Conservation (phyloP, 2,329 filamentous ascomycete genomes). For the Fusarium goolgardi region DNA sequence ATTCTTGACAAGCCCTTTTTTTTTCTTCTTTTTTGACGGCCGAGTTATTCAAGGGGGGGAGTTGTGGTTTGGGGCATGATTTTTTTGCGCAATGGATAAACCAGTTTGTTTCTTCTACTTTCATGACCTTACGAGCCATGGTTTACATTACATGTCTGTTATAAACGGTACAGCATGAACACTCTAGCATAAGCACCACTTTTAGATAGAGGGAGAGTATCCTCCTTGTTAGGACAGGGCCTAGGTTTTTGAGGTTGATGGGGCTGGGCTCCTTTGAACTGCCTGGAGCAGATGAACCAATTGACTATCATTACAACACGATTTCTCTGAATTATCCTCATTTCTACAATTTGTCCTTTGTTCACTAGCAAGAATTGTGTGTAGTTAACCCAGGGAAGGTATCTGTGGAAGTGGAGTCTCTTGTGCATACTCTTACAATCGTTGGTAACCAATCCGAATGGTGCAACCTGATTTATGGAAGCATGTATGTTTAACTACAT, state of each 20-base stretch:
- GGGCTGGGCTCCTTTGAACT: constrained; percentile 45
- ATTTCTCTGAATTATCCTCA: neutral
- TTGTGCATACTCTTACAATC: constrained; percentile 20
- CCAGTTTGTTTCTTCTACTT: constrained; percentile 22
- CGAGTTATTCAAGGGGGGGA: constrained; percentile 22
- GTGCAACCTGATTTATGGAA: constrained; percentile 17
- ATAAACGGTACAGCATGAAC: constrained; percentile 22
- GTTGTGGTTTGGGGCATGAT: constrained; percentile 14
- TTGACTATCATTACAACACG: constrained; percentile 4
- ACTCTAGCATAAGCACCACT: constrained; percentile 27
- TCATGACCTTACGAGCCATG: constrained; percentile 30
- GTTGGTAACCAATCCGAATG: constrained; percentile 41
- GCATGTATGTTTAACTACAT: constrained; percentile 9
- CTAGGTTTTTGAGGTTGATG: constrained; percentile 12
- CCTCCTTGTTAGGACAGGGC: constrained; percentile 11
- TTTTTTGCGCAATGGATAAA: constrained; percentile 30
- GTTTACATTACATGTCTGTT: constrained; percentile 24
- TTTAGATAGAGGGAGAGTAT: constrained; percentile 33
- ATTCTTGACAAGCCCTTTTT: constrained; percentile 36
- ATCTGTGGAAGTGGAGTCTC: constrained; percentile 38
- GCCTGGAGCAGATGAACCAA: constrained; percentile 45
- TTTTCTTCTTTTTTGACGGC: constrained; percentile 26
- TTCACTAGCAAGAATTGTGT: neutral
- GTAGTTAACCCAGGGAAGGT: neutral
- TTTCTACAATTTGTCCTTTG: neutral